Evolutionary conservation across 1,284 basidiomycete species (phyloP).

Genomic region (Puccinia coronata): DNA sequence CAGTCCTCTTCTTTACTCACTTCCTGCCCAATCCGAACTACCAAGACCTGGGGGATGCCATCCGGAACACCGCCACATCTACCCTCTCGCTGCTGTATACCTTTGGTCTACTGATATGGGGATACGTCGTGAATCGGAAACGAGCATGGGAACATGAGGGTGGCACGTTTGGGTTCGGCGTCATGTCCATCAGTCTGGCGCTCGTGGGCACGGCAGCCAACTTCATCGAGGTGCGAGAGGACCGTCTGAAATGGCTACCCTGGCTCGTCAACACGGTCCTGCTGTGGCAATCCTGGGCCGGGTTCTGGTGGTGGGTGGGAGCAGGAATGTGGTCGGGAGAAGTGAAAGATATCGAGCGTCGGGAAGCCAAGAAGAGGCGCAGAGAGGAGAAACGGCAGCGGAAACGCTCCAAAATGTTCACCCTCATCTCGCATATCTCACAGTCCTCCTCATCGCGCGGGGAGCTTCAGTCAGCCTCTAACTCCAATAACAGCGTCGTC

Average conservation of each 20-base stretch:
- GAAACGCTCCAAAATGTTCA: constrained; percentile 34
- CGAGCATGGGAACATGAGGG: constrained; percentile 78
- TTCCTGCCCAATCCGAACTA: constrained; percentile 65
- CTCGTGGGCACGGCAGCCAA: constrained; percentile 77
- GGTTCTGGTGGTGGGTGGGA: constrained; percentile 90
- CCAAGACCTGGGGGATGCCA: constrained; percentile 70
- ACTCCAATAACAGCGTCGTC: too few species aligned
- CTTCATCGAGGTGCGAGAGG: constrained; percentile 79
- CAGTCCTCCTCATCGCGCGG: too few species aligned
- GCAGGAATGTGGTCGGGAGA: constrained; percentile 73
- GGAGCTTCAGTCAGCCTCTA: neutral
- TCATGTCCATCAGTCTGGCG: constrained; percentile 75
- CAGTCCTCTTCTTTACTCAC: constrained; percentile 74
- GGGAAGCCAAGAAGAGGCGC: constrained; percentile 59
- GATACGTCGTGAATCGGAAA: constrained; percentile 80
- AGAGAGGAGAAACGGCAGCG: constrained; percentile 24
- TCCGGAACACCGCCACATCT: constrained; percentile 92
- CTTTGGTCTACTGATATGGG: constrained; percentile 86
- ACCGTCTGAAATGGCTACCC: constrained; percentile 81
- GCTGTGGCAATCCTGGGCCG: constrained; percentile 74
- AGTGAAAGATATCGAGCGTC: constrained; percentile 66
- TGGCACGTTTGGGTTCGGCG: constrained; percentile 90
- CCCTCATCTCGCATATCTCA: constrained; percentile 4
- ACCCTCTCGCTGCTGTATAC: constrained; percentile 93
- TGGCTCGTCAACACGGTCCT: constrained; percentile 81